These are phyloP conservation scores for Thalassiosira exigua DNA, from an alignment of 352 stramenopile species.

Conservation along the genomic window DNA sequence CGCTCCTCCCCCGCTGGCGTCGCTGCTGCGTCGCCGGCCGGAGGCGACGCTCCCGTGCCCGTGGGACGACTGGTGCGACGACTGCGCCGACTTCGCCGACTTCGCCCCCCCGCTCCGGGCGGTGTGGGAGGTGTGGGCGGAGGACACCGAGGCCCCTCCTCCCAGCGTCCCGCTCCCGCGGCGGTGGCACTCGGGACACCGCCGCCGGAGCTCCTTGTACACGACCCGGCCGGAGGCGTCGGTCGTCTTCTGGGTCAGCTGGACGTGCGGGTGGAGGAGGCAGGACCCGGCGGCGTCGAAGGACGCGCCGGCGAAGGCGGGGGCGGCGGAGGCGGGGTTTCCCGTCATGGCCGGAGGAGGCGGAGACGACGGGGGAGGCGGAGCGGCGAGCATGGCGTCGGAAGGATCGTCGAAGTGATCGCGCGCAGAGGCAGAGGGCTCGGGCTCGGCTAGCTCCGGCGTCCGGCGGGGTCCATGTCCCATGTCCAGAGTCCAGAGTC, in stretches of 20 bases:
- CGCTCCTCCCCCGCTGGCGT: too few species aligned
- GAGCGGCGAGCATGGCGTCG: not conserved
- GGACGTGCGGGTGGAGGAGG: slow-evolving; percentile 25
- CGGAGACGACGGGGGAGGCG: not conserved
- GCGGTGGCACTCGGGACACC: slow-evolving; percentile 17
- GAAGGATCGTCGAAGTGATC: too few species aligned
- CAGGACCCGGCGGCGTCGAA: slow-evolving; percentile 23
- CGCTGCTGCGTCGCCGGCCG: not conserved
- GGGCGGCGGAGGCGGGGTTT: slow-evolving; percentile 14
- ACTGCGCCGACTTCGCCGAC: not conserved
- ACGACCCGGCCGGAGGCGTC: slow-evolving; percentile 10
- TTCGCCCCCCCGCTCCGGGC: not conserved
- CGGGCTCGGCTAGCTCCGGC: too few species aligned
- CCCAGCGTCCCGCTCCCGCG: not conserved
- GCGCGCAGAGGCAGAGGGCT: too few species aligned
- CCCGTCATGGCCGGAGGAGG: not conserved
- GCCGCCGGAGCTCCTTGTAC: slow-evolving; percentile 19
- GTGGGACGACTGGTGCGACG: not conserved
- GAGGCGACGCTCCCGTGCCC: not conserved
- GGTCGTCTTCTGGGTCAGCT: slow-evolving; percentile 24
- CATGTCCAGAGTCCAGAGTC: too few species aligned
- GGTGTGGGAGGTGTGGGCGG: too few species aligned
- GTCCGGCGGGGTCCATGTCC: too few species aligned
- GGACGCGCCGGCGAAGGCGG: slow-evolving; percentile 25
- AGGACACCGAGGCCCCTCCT: too few species aligned